Percentiles rank a stretch among this genome's conserved stretches.
phyloP scores from a whole-genome alignment of 31 red algal species.

The Pterothamnion heteromorphum region DNA sequence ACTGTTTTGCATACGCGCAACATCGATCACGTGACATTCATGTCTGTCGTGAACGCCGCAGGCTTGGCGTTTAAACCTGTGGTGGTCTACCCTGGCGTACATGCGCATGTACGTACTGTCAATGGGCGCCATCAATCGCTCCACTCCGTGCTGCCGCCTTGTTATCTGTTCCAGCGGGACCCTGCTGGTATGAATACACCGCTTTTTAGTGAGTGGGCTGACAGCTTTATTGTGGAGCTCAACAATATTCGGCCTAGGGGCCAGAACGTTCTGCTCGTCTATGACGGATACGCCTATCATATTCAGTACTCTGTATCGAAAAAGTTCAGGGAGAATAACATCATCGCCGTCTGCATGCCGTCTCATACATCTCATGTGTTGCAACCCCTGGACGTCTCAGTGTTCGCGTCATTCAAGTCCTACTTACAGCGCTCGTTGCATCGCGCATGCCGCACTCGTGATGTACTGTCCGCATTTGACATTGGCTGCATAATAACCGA shows the following conservation, averaged over 20 bases:
- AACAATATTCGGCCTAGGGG: background rate
- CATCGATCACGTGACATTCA: background rate
- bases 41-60: background rate
- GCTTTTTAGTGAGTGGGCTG: conserved; percentile 22
- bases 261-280: conserved; percentile 29
- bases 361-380: conserved; percentile 39
- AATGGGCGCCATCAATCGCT: background rate
- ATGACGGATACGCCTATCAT: conserved; percentile 35
- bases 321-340: background rate
- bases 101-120: background rate
- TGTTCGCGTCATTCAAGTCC: conserved; percentile 15
- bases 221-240: background rate
- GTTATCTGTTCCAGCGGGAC: conserved; percentile 32
- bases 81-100: background rate
- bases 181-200: background rate
- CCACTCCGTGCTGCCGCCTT: background rate
- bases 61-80: background rate
- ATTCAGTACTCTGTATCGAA: background rate
- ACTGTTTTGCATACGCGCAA: background rate
- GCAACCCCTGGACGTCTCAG: conserved; percentile 36
- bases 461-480: background rate
- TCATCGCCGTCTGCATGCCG: conserved; percentile 36
- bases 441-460: background rate
- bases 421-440: background rate
- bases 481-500: background rate